These are phyloP conservation scores for Scytalidium lignicola DNA, from an alignment of 2,329 filamentous ascomycete species.

Conservation along the genomic window DNA sequence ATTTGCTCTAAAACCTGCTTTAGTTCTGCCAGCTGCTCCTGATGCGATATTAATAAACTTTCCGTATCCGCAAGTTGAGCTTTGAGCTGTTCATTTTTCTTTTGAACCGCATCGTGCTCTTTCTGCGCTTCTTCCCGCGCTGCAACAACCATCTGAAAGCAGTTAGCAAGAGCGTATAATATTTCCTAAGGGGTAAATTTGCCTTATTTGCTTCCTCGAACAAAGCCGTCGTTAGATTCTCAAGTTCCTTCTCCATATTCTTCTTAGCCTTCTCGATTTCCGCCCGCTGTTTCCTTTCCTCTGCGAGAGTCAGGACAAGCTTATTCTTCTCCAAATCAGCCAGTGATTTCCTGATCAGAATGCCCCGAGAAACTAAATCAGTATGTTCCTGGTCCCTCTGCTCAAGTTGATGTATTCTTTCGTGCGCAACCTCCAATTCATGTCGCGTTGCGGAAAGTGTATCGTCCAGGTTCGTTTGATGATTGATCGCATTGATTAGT, in stretches of 20 bases:
- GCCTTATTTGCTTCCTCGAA: constrained; percentile 96
- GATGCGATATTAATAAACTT: constrained; percentile 77
- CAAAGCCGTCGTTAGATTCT: constrained; percentile 83
- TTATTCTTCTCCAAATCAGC: constrained; percentile 67
- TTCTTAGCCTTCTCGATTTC: constrained; percentile 75
- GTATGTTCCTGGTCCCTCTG: constrained; percentile 55
- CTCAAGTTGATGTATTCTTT: constrained; percentile 66
- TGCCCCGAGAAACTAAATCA: constrained; percentile 63
- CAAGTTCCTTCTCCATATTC: constrained; percentile 86
- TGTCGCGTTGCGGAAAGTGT: constrained; percentile 75
- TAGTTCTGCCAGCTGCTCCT: constrained; percentile 86
- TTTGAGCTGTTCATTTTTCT: constrained; percentile 82
- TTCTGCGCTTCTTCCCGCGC: constrained; percentile 85
- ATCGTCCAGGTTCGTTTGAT: constrained; percentile 89
- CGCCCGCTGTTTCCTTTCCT: constrained; percentile 60
- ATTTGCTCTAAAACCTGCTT: constrained; percentile 91
- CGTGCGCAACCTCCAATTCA: constrained; percentile 70
- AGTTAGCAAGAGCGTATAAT: constrained; percentile 66
- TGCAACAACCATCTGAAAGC: constrained; percentile 87
- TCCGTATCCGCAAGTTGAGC: constrained; percentile 85
- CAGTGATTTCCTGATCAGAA: constrained; percentile 69
- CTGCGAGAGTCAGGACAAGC: constrained; percentile 52
- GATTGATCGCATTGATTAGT: constrained; percentile 94
- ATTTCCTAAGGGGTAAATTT: constrained; percentile 17
- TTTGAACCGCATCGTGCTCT: constrained; percentile 75